These are phyloP conservation scores for Ganoderma lingzhi DNA, from an alignment of 1,284 basidiomycete genomes.

Conservation along the genomic window DNA sequence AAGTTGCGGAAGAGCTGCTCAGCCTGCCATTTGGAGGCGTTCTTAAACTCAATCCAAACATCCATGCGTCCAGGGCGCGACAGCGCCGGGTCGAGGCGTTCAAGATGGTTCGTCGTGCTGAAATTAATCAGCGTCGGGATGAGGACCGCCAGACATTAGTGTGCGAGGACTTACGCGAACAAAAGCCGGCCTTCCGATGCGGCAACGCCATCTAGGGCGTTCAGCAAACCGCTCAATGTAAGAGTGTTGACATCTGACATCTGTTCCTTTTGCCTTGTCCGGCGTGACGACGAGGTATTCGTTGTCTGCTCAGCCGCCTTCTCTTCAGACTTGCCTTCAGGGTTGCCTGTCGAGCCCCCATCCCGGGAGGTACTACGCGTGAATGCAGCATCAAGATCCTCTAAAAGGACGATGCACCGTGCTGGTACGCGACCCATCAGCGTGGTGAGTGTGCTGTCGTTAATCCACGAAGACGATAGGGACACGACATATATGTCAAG, in stretches of 20 bases:
- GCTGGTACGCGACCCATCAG: slow-evolving; percentile 85
- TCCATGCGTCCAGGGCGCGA: slow-evolving; percentile 90
- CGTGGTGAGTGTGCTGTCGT: slow-evolving; percentile 77
- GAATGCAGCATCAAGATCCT: slow-evolving; percentile 87
- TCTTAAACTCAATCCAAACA: slow-evolving; percentile 89
- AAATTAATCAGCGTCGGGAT: slow-evolving; percentile 15
- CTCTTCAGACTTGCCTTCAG: slow-evolving; percentile 48
- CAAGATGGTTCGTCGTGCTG: slow-evolving; percentile 86
- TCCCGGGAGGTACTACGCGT: slow-evolving; percentile 74
- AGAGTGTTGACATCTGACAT: slow-evolving; percentile 82
- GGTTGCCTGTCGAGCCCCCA: slow-evolving; percentile 53
- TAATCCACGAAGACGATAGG: slow-evolving; percentile 80
- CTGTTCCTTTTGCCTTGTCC: slow-evolving; percentile 61
- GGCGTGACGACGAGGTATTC: slow-evolving; percentile 44
- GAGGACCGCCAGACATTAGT: not conserved
- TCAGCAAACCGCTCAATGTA: slow-evolving; percentile 81
- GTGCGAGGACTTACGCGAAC: slow-evolving; percentile 66
- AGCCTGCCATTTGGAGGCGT: slow-evolving; percentile 83
- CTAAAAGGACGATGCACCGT: slow-evolving; percentile 84
- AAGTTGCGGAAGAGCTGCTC: slow-evolving; percentile 87
- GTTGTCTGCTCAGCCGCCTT: slow-evolving; percentile 41
- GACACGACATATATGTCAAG: slow-evolving; percentile 85
- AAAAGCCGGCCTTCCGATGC: slow-evolving; percentile 84
- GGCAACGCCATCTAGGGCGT: slow-evolving; percentile 88
- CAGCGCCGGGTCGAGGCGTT: slow-evolving; percentile 83